Evolutionary conservation across 345 rosid species (phyloP), one percentile per base, ranked within the genome.

Genomic region (Kernera saxatilis): DNA sequence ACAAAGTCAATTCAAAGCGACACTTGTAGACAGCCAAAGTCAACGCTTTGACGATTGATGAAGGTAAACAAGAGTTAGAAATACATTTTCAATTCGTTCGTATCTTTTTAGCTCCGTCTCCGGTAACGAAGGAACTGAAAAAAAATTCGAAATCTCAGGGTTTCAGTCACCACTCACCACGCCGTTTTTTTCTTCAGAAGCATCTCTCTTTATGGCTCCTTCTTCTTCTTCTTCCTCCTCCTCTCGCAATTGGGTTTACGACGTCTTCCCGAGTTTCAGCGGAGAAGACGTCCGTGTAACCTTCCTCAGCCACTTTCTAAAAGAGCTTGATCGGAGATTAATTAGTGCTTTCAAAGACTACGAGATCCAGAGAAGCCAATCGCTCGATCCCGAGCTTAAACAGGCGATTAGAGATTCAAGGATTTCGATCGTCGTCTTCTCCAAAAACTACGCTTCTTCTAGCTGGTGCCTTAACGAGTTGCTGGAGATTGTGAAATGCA

Each of bases 401-500:
- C 5, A 32, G 3, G 68, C 68, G 7, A 63, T 63, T 45, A 43
- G 6, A 2, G 29, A 63, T 5, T 63, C 54, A 13, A 45, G 54
- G 27, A 46, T 63, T 18, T 54, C 27, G 0, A 13, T 63, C 3
- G 68, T 63, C 15, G 4, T 44, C 27, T 46, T 63, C 54, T 45
- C 68, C 6, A 15, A 45, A 11, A 45, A 63, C 27, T 63, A 63
- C 27, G 41, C 41, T 63, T 63, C 68, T 45, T 63, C 68, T 2
- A 19, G 27, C 41, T 63, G 68, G 68, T 45, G 68, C 40, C 13
- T 63, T 0, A 30, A 63, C 21, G 68, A 63, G 68, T 5, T 63
- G 54, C 3, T 63, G 29, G 41, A 63, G 41, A 63, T 63, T 3
- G 29, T 45, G 12, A 44, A 46, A 4, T 63, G 68, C 12, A 36